phyloP scores from a whole-genome alignment of 2,329 filamentous ascomycete genomes.

The Trichoderma pleuroti region DNA sequence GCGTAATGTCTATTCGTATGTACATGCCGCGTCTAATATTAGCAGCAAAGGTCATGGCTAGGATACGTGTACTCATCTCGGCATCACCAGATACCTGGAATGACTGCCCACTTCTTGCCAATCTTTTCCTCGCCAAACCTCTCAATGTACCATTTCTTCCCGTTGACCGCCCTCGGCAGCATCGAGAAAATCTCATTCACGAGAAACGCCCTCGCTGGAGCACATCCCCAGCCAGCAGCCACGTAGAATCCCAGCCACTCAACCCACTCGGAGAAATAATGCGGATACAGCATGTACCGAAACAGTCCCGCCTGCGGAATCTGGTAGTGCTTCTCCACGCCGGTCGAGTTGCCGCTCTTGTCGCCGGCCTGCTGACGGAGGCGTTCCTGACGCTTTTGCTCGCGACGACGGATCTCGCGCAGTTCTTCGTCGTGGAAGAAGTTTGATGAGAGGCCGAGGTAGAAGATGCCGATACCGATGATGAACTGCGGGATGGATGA shows the following conservation, averaged over 20 bases:
- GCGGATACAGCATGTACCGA: slow-evolving; percentile 77
- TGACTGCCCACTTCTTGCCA: slow-evolving; percentile 67
- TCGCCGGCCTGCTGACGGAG: slow-evolving; percentile 33
- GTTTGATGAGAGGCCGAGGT: slow-evolving; percentile 72
- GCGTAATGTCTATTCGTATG: neutral
- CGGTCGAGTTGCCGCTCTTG: slow-evolving; percentile 26
- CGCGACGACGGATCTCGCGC: slow-evolving; percentile 75
- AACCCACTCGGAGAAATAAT: slow-evolving; percentile 95
- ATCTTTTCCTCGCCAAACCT: slow-evolving; percentile 85
- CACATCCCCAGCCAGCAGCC: slow-evolving; percentile 61
- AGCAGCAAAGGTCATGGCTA: neutral
- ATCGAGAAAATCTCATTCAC: slow-evolving; percentile 87
- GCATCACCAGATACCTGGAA: slow-evolving; percentile 48
- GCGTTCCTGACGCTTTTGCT: slow-evolving; percentile 53
- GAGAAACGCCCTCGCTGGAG: slow-evolving; percentile 76
- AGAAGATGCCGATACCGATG: slow-evolving; percentile 71
- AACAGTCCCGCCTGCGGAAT: slow-evolving; percentile 84
- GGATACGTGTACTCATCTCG: neutral
- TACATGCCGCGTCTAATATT: neutral
- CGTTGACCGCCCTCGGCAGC: slow-evolving; percentile 79
- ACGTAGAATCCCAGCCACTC: slow-evolving; percentile 93
- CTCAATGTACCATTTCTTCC: slow-evolving; percentile 80
- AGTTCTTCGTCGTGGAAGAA: slow-evolving; percentile 88
- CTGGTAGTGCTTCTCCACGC: slow-evolving; percentile 73
- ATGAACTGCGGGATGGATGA: slow-evolving; percentile 47